Base-by-base conservation (phyloP, 2,329 filamentous ascomycete species). In the Kalmusia sp. region DNA sequence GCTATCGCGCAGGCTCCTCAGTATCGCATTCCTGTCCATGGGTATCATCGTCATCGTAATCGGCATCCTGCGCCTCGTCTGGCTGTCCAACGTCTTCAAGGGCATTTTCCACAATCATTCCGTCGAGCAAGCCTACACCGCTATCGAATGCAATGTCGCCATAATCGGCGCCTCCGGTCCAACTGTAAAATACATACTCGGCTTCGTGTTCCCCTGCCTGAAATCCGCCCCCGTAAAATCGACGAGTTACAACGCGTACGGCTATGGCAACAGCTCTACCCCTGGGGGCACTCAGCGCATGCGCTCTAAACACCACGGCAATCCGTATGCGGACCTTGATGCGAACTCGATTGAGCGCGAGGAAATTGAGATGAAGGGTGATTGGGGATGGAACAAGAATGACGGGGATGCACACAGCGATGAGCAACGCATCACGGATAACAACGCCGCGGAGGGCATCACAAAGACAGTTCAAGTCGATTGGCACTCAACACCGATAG, bases 401-500 rank as follows among this genome's bases (percentile, higher is more conserved):
- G 55, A 60, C 24, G 41, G 41, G 1, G 60, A 64, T 52, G 57
- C 55, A 24, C 49, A 58, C 11, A 63, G 57, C 17, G 63, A 67
- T 44, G 62, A 64, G 52, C 60, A 62, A 33, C 44, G 44, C 11
- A 63, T 62, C 4, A 54, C 52, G 12, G 22, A 28, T 3, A 28
- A 44, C 8, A 48, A 49, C 6, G 21, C 34, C 11, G 38, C 37
- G 14, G 41, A 49, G 4, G 61, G 62, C 3, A 67, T 67, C 31
- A 41, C 55, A 6, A 65, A 65, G 49, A 67, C 55, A 12, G 62
- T 67, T 14, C n/a, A n/a, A n/a, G n/a, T n/a, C n/a, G 58, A 65
- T 24, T 63, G 62, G 63, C 12, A n/a, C 15, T 9, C 33, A 2
- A 22, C 27, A 11, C 22, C 27, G n/a, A 44, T 27, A 14, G 27